Conservation (phyloP, 805 yeast genomes). For the Yarrowia sp. region DNA sequence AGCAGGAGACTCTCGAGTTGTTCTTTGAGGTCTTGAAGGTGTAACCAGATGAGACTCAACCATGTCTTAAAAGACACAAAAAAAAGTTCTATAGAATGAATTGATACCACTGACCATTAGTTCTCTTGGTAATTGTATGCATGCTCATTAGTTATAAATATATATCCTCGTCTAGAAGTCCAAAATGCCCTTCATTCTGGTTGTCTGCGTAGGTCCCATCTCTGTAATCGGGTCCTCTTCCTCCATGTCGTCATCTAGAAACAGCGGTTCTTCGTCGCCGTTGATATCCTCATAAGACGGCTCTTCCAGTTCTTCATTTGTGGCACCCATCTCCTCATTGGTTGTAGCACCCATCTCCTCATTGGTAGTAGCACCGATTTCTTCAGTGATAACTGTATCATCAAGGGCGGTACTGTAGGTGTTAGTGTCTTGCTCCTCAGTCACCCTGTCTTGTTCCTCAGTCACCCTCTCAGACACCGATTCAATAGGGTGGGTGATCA, state of each 20-base stretch:
- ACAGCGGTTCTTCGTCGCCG: conserved; percentile 18
- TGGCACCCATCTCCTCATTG: background rate
- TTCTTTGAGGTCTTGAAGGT: no score
- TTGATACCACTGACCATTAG: no score
- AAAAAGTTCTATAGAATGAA: no score
- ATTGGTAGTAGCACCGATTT: background rate
- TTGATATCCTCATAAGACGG: background rate
- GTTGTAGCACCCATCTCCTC: background rate
- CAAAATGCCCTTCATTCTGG: conserved; percentile 9
- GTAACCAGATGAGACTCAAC: no score
- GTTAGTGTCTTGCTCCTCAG: no score
- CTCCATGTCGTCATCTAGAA: conserved; percentile 24
- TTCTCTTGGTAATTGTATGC: no score
- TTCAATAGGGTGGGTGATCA: background rate
- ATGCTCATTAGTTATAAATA: background rate
- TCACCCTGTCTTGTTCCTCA: no score
- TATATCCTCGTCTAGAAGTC: background rate
- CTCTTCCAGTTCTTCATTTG: background rate
- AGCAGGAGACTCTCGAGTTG: no score
- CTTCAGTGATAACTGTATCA: background rate
- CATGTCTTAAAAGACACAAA: no score
- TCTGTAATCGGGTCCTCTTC: background rate
- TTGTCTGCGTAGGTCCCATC: conserved; percentile 21
- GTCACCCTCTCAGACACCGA: no score
- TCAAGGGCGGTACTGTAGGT: no score